Conservation (phyloP, 2,329 filamentous ascomycete species). For the Phoma sp. region DNA sequence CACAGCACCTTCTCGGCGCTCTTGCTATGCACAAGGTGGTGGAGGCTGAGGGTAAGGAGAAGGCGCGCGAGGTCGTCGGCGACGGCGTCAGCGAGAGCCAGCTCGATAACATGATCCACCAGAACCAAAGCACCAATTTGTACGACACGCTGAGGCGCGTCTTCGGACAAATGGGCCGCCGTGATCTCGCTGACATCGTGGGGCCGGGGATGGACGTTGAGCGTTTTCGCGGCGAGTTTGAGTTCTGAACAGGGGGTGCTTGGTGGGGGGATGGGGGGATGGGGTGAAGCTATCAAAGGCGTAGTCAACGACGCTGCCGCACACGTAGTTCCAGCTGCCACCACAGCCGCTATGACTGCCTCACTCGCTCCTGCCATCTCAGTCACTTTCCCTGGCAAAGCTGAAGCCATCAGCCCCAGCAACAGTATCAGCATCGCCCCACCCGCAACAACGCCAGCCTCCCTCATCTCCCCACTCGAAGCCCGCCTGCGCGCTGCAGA, state of each 20-base stretch:
- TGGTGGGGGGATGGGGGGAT: conserved; percentile 11
- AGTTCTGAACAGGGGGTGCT: conserved; percentile 63
- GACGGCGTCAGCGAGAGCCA: conserved; percentile 69
- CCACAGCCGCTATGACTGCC: neutral
- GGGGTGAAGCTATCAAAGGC: neutral
- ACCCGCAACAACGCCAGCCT: neutral
- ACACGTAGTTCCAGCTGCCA: neutral
- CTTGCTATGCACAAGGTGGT: conserved; percentile 95
- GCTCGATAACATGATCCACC: conserved; percentile 84
- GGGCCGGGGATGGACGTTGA: conserved; percentile 90
- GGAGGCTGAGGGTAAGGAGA: conserved; percentile 81
- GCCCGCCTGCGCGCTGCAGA: neutral
- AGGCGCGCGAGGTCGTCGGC: conserved; percentile 79
- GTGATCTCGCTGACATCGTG: conserved; percentile 87
- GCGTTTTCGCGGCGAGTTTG: conserved; percentile 86
- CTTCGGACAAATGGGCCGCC: conserved; percentile 93
- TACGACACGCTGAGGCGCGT: conserved; percentile 93
- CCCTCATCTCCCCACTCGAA: neutral
- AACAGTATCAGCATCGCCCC: neutral
- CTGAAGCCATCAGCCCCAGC: neutral
- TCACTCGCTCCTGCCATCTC: neutral
- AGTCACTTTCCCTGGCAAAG: too few relatives aligned
- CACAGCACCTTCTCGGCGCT: conserved; percentile 88
- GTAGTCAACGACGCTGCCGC: neutral
- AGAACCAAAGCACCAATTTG: conserved; percentile 95